Evolutionary conservation across 176 grass and related monocot species (phyloP).

Genomic region (Triticum urartu): DNA sequence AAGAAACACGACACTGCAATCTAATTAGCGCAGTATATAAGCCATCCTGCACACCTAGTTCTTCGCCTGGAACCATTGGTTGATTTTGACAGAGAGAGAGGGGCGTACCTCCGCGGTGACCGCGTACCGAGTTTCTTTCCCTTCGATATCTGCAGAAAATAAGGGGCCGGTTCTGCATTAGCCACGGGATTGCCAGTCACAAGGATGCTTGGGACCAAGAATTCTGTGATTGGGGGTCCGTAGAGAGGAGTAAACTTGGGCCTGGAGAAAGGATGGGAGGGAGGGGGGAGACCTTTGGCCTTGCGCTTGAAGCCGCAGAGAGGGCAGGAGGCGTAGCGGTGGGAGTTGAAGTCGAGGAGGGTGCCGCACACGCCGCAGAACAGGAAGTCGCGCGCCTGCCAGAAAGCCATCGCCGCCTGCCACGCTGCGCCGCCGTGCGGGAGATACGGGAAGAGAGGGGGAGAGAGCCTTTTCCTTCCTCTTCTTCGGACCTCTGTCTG

Average conservation of each 20-base stretch:
- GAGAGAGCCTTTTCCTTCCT: too few relatives aligned
- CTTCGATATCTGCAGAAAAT: constrained; percentile 50
- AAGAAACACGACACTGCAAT: neutral
- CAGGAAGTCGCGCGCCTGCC: constrained; percentile 69
- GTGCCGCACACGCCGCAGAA: constrained; percentile 84
- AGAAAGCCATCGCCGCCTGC: constrained; percentile 51
- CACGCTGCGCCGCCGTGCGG: neutral
- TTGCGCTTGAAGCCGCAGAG: constrained; percentile 84
- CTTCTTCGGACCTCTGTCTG: too few relatives aligned
- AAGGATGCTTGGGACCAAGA: neutral
- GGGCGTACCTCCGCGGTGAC: constrained; percentile 50
- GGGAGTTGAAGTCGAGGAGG: constrained; percentile 61
- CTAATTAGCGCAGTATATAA: neutral
- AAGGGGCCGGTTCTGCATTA: neutral
- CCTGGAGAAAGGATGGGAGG: neutral
- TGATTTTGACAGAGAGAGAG: neutral
- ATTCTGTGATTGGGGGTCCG: too few relatives aligned
- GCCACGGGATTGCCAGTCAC: neutral
- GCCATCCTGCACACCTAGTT: neutral
- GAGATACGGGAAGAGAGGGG: too few relatives aligned
- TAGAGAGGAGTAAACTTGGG: neutral
- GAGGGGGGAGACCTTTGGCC: constrained; percentile 46
- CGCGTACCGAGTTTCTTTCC: constrained; percentile 59
- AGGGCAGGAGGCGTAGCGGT: constrained; percentile 51
- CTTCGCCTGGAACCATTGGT: neutral